Base-by-base conservation (phyloP, 1,284 basidiomycete genomes). In the Pseudozyma thailandica region DNA sequence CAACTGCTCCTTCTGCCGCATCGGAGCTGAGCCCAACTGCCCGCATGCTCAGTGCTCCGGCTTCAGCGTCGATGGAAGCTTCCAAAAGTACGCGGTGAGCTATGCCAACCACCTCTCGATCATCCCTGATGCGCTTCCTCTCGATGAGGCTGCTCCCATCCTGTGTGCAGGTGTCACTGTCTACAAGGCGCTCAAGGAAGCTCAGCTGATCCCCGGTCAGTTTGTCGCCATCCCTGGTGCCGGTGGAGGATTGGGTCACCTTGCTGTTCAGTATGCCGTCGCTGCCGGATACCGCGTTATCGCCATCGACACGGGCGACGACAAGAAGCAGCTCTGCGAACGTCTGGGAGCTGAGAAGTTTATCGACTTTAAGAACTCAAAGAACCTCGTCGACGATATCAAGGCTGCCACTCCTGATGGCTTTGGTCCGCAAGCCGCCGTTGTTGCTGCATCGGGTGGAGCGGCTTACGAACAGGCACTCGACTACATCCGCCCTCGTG, bases 131-230 rank as follows among this genome's bases (percentile, higher is more conserved):
- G 48, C 78, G 4, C 79, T 93, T 47, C 85, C 87, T 52, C 88
- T 90, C 69, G 86, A 87, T 20, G 88, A 87, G 20, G 92, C 92
- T 23, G 91, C 92, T 6, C 91, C 92, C 9, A 88, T 94, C 65
- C 88, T 93, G 20, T 94, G 92, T 42, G 27, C 72, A 87, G 91
- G 90, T 61, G 84, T 92, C 18, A 92, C 91, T 1, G 89, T 91
- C 48, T 94, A 93, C 84, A 90, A 91, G 75, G 93, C 92, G 0
- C 85, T 94, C 79, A 92, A 92, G 83, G 87, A 91, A 83, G 88
- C 88, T 56, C 84, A 87, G 42, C 50, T 78, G 7, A 85, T 84
- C 27, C 87, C 89, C n/a, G 91, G 92, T 50, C 88, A 94, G 69
- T 92, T 89, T 88, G 86, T 93, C 69, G 90, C 89, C 48, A 86